These are phyloP conservation scores for Annona cherimola DNA, from an alignment of 164 flowering plant species.

Conservation along the genomic window DNA sequence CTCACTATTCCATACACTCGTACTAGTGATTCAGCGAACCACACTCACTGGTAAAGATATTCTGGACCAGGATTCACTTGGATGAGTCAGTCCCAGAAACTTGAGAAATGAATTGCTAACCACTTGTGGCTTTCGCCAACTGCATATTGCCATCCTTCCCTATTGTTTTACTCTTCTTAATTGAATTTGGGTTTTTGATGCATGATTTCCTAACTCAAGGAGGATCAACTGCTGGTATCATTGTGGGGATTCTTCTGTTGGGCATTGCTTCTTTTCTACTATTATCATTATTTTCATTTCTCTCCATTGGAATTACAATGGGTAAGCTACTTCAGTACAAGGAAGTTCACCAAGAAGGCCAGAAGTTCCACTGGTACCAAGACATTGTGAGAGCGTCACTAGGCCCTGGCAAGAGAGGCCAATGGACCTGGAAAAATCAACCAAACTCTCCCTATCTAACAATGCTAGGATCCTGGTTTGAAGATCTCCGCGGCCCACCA, in stretches of 20 bases:
- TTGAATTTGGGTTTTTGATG: neutral
- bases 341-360: slow-evolving; percentile 86
- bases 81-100: no score
- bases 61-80: no score
- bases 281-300: slow-evolving; percentile 58
- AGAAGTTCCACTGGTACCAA: slow-evolving; percentile 73
- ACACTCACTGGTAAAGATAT: no score
- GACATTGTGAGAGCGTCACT: slow-evolving; percentile 66
- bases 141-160: no score
- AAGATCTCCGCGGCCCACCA: slow-evolving; percentile 92
- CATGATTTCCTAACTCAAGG: slow-evolving; percentile 32
- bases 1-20: no score
- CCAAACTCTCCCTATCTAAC: slow-evolving; percentile 38
- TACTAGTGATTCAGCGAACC: no score
- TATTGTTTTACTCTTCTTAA: no score
- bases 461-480: slow-evolving; percentile 75
- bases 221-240: slow-evolving; percentile 39
- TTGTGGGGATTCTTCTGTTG: slow-evolving; percentile 54
- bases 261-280: slow-evolving; percentile 35
- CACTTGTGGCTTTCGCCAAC: no score
- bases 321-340: slow-evolving; percentile 90
- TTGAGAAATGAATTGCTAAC: no score
- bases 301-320: slow-evolving; percentile 75
- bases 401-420: slow-evolving; percentile 97
- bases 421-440: slow-evolving; percentile 88